These are phyloP conservation scores for Linum tenue DNA, from an alignment of 345 rosid genomes.

Conservation along the genomic window DNA sequence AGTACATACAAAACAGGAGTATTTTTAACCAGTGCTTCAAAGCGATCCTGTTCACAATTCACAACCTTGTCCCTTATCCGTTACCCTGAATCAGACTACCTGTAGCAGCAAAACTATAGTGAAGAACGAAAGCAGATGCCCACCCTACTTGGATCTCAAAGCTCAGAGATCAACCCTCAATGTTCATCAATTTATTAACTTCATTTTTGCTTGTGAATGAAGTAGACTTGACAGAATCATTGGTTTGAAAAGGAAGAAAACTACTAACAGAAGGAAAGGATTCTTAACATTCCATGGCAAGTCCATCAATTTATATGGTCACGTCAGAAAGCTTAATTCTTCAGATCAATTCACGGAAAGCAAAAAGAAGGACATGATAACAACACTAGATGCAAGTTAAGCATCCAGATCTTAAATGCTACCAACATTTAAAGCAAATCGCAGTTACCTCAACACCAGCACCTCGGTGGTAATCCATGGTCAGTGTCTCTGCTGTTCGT, in stretches of 20 bases:
- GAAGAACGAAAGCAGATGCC: neutral
- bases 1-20: constrained; percentile 1
- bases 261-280: too few species aligned
- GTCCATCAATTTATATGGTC: too few species aligned
- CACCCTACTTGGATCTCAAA: neutral
- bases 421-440: neutral
- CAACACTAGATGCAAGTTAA: neutral
- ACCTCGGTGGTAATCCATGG: constrained; percentile 98
- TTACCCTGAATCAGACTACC: neutral
- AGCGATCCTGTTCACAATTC: neutral
- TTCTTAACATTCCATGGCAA: too few species aligned
- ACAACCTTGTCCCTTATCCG: neutral
- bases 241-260: too few species aligned
- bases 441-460: constrained; percentile 81
- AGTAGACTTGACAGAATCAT: neutral
- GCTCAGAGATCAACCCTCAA: neutral
- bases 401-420: neutral
- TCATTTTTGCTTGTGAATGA: neutral
- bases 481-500: constrained; percentile 84
- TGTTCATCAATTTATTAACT: neutral
- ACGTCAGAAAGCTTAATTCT: too few species aligned
- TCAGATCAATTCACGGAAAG: too few species aligned
- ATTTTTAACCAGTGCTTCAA: neutral
- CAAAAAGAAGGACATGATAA: neutral
- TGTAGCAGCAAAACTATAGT: neutral